Conservation (phyloP, 73 alveolate species). For the Blepharisma stoltei region DNA sequence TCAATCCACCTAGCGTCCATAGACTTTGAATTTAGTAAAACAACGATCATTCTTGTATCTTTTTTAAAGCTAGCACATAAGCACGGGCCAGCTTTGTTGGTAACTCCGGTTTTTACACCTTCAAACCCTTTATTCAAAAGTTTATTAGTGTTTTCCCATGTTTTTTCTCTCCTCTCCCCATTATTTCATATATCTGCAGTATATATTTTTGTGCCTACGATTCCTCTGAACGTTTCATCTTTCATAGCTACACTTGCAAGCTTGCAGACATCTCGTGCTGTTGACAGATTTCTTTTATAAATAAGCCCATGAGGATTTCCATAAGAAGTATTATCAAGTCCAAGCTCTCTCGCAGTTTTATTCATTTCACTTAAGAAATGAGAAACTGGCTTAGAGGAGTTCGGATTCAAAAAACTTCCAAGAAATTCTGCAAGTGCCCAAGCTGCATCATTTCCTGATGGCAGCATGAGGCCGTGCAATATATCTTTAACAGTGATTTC, state of each 20-base stretch:
- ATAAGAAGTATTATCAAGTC: constrained; percentile 60
- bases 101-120: constrained; percentile 74
- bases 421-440: constrained; percentile 56
- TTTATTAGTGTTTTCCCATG: constrained; percentile 72
- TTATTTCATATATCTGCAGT: constrained; percentile 22
- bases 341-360: constrained; percentile 42
- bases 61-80: constrained; percentile 25
- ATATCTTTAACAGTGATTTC: constrained; percentile 52
- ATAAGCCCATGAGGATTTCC: constrained; percentile 80
- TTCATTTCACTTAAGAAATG: constrained; percentile 76
- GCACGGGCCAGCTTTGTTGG: constrained; percentile 69
- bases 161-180: constrained; percentile 26
- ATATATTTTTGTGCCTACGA: constrained; percentile 47
- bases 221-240: constrained; percentile 41
- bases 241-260: constrained; percentile 49
- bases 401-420: constrained; percentile 47
- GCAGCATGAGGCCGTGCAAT: constrained; percentile 75
- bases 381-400: constrained; percentile 37
- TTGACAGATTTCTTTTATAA: constrained; percentile 53
- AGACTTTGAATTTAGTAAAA: constrained; percentile 63
- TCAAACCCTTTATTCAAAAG: constrained; percentile 49
- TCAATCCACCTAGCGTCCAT: constrained; percentile 86
- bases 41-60: constrained; percentile 54
- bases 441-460: constrained; percentile 87
- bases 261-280: constrained; percentile 72